Percentiles rank a stretch among this genome's conserved stretches.
Conservation (phyloP, 148 eudicot genomes). For the Camellia japonica region DNA sequence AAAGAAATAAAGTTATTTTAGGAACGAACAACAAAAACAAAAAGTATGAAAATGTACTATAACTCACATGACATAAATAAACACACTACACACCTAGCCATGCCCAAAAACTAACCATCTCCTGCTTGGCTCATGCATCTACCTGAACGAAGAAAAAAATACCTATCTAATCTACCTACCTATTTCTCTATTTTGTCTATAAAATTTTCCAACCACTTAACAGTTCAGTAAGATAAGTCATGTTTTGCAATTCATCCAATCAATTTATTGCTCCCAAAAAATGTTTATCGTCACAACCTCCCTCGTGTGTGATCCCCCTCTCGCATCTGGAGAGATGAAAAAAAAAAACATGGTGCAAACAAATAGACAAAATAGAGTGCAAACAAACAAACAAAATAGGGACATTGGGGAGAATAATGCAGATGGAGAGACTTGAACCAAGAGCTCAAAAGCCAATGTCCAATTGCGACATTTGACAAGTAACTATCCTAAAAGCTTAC, state of each 20-base stretch:
- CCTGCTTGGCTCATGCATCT: neutral
- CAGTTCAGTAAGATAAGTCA: neutral
- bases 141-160: neutral
- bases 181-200: neutral
- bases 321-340: no score
- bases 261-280: neutral
- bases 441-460: neutral
- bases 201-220: neutral
- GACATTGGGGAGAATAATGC: neutral
- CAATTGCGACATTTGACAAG: neutral
- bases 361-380: neutral
- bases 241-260: neutral
- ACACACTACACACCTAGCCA: neutral
- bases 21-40: neutral
- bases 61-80: neutral
- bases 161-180: no score
- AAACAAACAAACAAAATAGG: neutral
- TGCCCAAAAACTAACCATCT: neutral
- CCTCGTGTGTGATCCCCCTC: no score
- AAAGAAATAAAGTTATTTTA: conserved; percentile 11
- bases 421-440: neutral
- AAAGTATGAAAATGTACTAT: conserved; percentile 2
- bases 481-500: neutral
- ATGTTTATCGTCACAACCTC: no score
- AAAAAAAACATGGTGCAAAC: neutral